phyloP scores from a whole-genome alignment of 441 rosid species.

The Dalechampia spathulata region DNA sequence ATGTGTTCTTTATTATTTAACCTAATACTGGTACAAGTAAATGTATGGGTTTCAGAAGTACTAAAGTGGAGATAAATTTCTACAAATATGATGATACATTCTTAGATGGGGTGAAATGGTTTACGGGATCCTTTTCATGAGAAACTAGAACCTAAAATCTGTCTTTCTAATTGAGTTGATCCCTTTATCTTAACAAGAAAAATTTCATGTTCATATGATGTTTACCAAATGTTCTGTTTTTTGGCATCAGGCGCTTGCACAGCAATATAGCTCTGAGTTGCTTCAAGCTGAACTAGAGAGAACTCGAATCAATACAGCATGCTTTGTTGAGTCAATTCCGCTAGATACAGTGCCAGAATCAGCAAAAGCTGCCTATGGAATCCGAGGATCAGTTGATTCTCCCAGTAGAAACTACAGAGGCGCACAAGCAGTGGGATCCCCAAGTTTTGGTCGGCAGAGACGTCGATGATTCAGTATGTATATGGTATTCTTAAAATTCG shows the following conservation, averaged over 20 bases:
- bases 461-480: constrained; percentile 35
- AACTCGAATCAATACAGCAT: constrained; percentile 85
- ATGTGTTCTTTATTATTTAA: not conserved
- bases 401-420: constrained; percentile 64
- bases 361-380: constrained; percentile 56
- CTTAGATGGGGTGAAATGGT: not conserved
- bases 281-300: constrained; percentile 85
- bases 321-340: constrained; percentile 67
- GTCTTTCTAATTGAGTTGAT: not conserved
- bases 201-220: too few relatives aligned
- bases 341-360: constrained; percentile 57
- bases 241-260: constrained; percentile 64
- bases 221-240: not conserved
- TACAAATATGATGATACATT: too few relatives aligned
- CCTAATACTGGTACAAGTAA: not conserved
- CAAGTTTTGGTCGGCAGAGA: constrained; percentile 48
- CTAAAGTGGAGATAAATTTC: not conserved
- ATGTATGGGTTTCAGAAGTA: not conserved
- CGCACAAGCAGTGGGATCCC: constrained; percentile 53
- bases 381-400: constrained; percentile 60
- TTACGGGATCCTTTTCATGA: not conserved
- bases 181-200: too few relatives aligned
- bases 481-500: constrained; percentile 6
- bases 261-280: constrained; percentile 72
- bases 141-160: not conserved